Conservation (phyloP, 140 eudicot genomes). For the Flaveria floridana region DNA sequence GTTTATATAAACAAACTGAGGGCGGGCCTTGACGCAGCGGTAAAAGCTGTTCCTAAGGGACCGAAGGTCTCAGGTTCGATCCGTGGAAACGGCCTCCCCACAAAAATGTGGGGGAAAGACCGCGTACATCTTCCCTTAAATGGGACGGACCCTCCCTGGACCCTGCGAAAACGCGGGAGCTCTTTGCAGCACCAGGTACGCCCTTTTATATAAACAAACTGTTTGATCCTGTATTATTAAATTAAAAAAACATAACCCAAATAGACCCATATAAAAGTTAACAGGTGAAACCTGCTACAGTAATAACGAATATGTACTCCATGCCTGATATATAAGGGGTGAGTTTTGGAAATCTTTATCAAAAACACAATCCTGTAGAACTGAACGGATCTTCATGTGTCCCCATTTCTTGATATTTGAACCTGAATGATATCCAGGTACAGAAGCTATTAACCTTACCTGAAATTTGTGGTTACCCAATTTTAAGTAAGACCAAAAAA, state of each 20-base stretch:
- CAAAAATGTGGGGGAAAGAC: no score
- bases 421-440: conserved; percentile 96
- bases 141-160: no score
- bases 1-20: neutral
- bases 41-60: no score
- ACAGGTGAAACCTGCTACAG: neutral
- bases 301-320: neutral
- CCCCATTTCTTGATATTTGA: conserved; percentile 88
- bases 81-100: no score
- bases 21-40: no score
- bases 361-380: conserved; percentile 73
- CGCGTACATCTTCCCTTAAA: no score
- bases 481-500: neutral
- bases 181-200: no score
- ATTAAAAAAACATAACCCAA: neutral
- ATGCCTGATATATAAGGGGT: conserved; percentile 90
- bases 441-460: conserved; percentile 96
- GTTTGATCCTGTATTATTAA: neutral
- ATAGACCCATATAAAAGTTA: neutral
- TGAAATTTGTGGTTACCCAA: conserved; percentile 27
- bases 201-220: neutral
- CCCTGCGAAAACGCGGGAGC: no score
- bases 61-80: no score
- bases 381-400: conserved; percentile 82
- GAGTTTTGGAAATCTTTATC: conserved; percentile 68